These are phyloP conservation scores for Cryptosporidium felis DNA, from an alignment of 169 alveolate species.

Conservation along the genomic window DNA sequence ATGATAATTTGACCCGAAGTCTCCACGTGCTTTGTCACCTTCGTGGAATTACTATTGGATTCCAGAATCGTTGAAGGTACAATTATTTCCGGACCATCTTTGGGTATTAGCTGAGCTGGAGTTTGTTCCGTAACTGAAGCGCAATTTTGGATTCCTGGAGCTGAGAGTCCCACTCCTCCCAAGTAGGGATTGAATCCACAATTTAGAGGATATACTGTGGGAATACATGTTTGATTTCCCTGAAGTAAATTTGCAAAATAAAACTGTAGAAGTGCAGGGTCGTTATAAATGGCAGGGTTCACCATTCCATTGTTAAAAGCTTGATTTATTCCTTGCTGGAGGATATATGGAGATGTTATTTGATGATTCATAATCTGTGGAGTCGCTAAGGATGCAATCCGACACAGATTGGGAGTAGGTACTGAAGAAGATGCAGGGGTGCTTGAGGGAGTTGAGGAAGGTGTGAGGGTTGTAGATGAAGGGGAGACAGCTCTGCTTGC, in stretches of 20 bases:
- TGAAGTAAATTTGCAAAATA: conserved; percentile 21
- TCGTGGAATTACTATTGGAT: background rate
- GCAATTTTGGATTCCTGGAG: background rate
- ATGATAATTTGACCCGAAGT: background rate
- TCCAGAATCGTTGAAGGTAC: background rate
- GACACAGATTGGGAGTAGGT: background rate
- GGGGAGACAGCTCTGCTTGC: conserved; percentile 4
- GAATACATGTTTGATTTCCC: background rate
- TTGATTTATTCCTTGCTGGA: background rate
- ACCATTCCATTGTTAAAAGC: conserved; percentile 46
- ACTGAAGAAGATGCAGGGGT: conserved; percentile 25
- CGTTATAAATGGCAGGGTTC: conserved; percentile 38
- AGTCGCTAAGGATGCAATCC: conserved; percentile 23
- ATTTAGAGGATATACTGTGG: conserved; percentile 10
- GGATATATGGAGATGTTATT: background rate
- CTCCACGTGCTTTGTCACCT: background rate
- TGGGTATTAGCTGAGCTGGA: background rate
- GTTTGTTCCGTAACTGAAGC: background rate
- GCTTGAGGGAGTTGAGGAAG: conserved; percentile 44
- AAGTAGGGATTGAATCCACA: background rate
- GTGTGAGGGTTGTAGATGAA: conserved; percentile 59
- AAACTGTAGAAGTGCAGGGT: conserved; percentile 41
- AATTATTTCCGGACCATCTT: background rate
- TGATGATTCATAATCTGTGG: background rate
- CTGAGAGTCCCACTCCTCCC: conserved; percentile 7